Evolutionary conservation across 306 rosid genomes (phyloP).

Genomic region (Castanospermum australe): DNA sequence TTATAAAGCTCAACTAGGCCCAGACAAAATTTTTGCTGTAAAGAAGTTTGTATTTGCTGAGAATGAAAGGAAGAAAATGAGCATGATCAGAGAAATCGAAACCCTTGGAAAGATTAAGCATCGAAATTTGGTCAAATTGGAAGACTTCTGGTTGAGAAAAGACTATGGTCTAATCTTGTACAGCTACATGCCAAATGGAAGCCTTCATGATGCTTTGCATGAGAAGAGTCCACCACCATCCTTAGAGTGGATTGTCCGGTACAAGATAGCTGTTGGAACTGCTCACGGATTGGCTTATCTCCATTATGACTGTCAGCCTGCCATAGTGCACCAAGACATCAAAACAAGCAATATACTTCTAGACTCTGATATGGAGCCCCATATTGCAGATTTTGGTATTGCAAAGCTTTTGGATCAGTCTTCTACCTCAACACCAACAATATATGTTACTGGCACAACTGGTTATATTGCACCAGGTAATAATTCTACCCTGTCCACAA

Average conservation of each 20-base stretch:
- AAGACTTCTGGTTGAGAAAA: constrained; percentile 55
- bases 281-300: constrained; percentile 79
- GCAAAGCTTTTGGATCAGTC: constrained; percentile 70
- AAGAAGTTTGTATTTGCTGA: constrained; percentile 59
- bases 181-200: constrained; percentile 72
- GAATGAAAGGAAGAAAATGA: constrained; percentile 34
- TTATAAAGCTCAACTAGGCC: constrained; percentile 56
- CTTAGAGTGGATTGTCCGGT: constrained; percentile 61
- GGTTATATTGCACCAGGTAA: constrained; percentile 88
- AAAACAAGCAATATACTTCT: constrained; percentile 73
- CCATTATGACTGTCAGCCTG: constrained; percentile 72
- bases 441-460: constrained; percentile 51
- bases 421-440: constrained; percentile 41
- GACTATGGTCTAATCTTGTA: constrained; percentile 67
- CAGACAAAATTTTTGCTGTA: constrained; percentile 49
- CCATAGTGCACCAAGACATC: constrained; percentile 78
- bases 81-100: constrained; percentile 65
- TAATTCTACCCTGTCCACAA: neutral
- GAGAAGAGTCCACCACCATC: constrained; percentile 43
- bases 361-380: constrained; percentile 82
- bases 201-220: constrained; percentile 75
- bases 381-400: constrained; percentile 73
- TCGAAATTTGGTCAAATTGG: constrained; percentile 64
- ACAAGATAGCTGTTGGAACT: constrained; percentile 63
- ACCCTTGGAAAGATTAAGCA: constrained; percentile 65